A percentile compares a stretch with the other conserved stretches of the same genome.
Conservation (phyloP, 148 eudicot species). For the Vaccinium myrtillus region DNA sequence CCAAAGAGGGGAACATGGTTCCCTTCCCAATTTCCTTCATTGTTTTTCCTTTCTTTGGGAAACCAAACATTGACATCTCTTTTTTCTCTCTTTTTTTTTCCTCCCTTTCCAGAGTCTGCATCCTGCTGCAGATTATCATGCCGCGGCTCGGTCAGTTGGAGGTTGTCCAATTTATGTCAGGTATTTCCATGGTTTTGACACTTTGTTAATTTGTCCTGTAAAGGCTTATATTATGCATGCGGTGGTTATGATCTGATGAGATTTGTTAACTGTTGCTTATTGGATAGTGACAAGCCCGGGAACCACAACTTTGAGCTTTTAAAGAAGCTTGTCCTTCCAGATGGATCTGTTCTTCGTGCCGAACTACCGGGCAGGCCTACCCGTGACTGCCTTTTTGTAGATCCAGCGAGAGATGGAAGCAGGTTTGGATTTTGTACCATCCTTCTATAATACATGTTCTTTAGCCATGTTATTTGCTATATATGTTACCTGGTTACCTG, state of each 20-base stretch:
- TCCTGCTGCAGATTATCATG: constrained; percentile 94
- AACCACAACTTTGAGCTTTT: constrained; percentile 81
- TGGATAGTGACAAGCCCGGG: constrained; percentile 84
- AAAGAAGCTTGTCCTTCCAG: constrained; percentile 87
- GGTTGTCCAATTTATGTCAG: constrained; percentile 95
- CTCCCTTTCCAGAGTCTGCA: constrained; percentile 70
- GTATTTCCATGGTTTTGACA: constrained; percentile 25
- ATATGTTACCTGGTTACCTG: neutral
- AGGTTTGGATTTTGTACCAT: constrained; percentile 39
- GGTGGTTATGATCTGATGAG: neutral
- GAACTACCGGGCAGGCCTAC: constrained; percentile 88
- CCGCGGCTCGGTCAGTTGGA: constrained; percentile 89
- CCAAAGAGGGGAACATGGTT: neutral
- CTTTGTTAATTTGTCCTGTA: neutral
- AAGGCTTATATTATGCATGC: neutral
- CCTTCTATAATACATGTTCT: neutral
- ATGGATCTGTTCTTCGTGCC: constrained; percentile 89
- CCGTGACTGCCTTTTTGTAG: constrained; percentile 77
- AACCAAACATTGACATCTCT: neutral
- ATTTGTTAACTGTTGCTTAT: constrained; percentile 5
- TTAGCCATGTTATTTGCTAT: neutral
- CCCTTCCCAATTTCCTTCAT: neutral
- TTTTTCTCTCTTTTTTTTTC: neutral
- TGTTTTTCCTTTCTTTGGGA: neutral
- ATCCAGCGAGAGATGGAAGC: constrained; percentile 89